Conservation (phyloP, 2,329 filamentous ascomycete species). For the Aureobasidium sp. region DNA sequence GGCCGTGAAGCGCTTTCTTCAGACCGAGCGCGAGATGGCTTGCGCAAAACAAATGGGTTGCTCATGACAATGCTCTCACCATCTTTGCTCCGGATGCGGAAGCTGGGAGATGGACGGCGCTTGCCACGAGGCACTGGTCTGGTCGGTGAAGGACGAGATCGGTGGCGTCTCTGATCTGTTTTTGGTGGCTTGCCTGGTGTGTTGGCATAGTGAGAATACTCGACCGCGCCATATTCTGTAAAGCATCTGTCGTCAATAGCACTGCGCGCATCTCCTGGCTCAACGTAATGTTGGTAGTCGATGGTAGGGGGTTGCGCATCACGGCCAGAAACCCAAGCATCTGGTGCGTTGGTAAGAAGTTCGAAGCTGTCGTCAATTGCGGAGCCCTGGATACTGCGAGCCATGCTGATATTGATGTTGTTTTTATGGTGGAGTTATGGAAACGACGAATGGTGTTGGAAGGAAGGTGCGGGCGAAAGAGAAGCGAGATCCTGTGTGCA, state of each 20-base stretch:
- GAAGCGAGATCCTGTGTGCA: neutral
- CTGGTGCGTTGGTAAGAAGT: neutral
- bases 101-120: slow-evolving; percentile 5
- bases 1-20: neutral
- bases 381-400: slow-evolving; percentile 6
- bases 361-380: slow-evolving; percentile 15
- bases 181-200: neutral
- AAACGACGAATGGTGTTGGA: neutral
- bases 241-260: slow-evolving; percentile 13
- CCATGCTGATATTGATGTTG: neutral
- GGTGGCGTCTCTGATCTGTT: neutral
- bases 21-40: neutral
- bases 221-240: neutral
- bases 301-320: neutral
- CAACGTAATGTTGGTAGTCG: slow-evolving; percentile 10
- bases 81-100: slow-evolving; percentile 19
- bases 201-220: neutral
- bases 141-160: neutral
- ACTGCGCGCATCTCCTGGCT: slow-evolving; percentile 9
- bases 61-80: slow-evolving; percentile 20
- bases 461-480: neutral
- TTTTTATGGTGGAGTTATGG: neutral
- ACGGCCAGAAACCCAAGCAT: slow-evolving; percentile 1
- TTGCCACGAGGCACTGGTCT: neutral
- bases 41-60: slow-evolving; percentile 15